These are phyloP conservation scores for Euptelea pleiosperma DNA, from an alignment of 164 flowering plant genomes.

Conservation along the genomic window DNA sequence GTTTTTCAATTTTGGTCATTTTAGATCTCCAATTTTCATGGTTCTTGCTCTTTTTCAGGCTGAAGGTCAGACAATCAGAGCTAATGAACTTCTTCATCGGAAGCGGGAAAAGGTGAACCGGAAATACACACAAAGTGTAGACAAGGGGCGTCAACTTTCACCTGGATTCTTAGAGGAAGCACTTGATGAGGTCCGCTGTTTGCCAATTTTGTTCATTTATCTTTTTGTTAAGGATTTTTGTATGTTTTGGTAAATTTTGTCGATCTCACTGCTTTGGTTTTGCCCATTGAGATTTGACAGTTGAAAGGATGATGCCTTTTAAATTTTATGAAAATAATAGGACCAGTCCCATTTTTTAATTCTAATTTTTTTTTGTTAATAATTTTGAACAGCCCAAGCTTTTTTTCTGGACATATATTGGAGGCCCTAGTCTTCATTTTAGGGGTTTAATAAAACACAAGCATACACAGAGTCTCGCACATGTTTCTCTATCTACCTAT, in stretches of 20 bases:
- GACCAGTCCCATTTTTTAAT: neutral
- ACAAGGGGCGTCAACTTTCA: constrained; percentile 88
- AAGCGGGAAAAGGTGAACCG: constrained; percentile 79
- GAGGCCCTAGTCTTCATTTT: neutral
- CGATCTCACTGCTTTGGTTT: constrained; percentile 4
- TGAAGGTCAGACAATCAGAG: constrained; percentile 78
- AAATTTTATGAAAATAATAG: neutral
- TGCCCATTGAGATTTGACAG: neutral
- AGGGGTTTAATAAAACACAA: neutral
- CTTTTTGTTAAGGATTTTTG: neutral
- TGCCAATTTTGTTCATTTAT: neutral
- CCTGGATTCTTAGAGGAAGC: constrained; percentile 97
- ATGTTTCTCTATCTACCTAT: neutral
- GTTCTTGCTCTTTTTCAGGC: constrained; percentile 52
- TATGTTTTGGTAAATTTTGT: too few relatives aligned
- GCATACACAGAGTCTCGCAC: neutral
- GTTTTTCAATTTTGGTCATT: neutral
- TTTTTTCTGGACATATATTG: neutral
- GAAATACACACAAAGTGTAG: constrained; percentile 68
- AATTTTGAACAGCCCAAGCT: neutral
- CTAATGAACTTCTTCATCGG: constrained; percentile 70
- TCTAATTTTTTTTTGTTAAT: neutral
- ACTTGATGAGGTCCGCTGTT: constrained; percentile 69
- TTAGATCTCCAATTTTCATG: neutral
- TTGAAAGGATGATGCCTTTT: neutral